Conservation (phyloP, 306 rosid genomes). For the Calophaca sinica region DNA sequence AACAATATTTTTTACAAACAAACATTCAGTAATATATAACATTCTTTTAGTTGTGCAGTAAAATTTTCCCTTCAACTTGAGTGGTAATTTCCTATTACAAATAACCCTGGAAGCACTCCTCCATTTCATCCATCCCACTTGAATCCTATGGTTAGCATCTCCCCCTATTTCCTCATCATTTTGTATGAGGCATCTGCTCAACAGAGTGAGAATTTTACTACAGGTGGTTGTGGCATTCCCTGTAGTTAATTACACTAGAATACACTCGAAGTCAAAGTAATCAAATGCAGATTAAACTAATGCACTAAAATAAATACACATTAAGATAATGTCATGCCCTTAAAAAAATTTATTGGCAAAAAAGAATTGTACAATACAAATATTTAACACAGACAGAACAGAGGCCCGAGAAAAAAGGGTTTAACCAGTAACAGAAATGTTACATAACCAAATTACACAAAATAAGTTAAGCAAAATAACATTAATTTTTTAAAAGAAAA, state of each 20-base stretch:
- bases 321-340: background rate
- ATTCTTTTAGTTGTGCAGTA: too few species aligned
- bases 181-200: too few species aligned
- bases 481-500: slow-evolving; percentile 8
- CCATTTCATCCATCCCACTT: too few species aligned
- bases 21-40: too few species aligned
- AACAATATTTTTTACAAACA: too few species aligned
- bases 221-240: too few species aligned
- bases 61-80: too few species aligned
- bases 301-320: slow-evolving; percentile 10
- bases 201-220: too few species aligned
- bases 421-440: slow-evolving; percentile 2
- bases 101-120: too few species aligned
- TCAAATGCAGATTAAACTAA: slow-evolving; percentile 6
- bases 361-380: slow-evolving; percentile 7
- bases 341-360: background rate
- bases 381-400: background rate
- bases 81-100: too few species aligned
- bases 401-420: background rate
- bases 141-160: too few species aligned
- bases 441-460: slow-evolving; percentile 24
- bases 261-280: background rate
- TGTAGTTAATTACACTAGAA: slow-evolving; percentile 11
- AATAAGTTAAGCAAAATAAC: slow-evolving; percentile 10
- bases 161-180: too few species aligned